A percentile compares a stretch with the other conserved stretches of the same genome.
Conservation (phyloP, 768 basidiomycete species). For the Boletus edulis region DNA sequence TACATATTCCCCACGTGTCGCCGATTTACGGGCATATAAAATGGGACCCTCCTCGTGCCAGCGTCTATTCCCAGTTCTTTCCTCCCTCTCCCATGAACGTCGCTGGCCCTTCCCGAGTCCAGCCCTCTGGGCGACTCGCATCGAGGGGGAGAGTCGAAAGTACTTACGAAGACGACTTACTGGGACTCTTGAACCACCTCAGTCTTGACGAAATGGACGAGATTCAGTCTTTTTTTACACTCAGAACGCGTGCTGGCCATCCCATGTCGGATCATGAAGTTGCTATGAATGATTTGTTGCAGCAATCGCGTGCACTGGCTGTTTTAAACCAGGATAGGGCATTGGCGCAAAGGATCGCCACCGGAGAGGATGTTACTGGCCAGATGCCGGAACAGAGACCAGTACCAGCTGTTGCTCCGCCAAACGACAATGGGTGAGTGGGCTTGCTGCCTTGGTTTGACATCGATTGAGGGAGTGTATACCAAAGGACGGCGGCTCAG, state of each 20-base stretch:
- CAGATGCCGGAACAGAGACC: no score
- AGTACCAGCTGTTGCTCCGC: neutral
- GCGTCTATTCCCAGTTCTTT: constrained; percentile 7
- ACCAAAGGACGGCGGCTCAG: constrained; percentile 4
- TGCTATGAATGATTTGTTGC: constrained; percentile 24
- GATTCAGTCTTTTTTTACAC: constrained; percentile 8
- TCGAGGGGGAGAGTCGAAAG: constrained; percentile 17
- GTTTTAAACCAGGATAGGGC: constrained; percentile 18
- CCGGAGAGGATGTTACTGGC: constrained; percentile 1
- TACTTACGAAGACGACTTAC: constrained; percentile 26
- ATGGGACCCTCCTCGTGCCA: neutral
- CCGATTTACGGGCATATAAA: constrained; percentile 1
- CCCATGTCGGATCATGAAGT: constrained; percentile 22
- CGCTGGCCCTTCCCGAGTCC: constrained; percentile 26
- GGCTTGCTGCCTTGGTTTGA: neutral
- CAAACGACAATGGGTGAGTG: constrained; percentile 1
- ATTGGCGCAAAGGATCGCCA: constrained; percentile 20
- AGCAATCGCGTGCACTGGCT: constrained; percentile 20
- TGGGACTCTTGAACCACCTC: constrained; percentile 19
- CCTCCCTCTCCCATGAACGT: constrained; percentile 21
- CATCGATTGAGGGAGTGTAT: neutral
- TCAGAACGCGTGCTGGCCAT: constrained; percentile 2
- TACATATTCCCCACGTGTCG: neutral
- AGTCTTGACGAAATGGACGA: constrained; percentile 19
- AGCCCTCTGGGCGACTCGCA: neutral